These are phyloP conservation scores for Harringtonia aguacate DNA, from an alignment of 2,329 filamentous ascomycete genomes.

Conservation along the genomic window DNA sequence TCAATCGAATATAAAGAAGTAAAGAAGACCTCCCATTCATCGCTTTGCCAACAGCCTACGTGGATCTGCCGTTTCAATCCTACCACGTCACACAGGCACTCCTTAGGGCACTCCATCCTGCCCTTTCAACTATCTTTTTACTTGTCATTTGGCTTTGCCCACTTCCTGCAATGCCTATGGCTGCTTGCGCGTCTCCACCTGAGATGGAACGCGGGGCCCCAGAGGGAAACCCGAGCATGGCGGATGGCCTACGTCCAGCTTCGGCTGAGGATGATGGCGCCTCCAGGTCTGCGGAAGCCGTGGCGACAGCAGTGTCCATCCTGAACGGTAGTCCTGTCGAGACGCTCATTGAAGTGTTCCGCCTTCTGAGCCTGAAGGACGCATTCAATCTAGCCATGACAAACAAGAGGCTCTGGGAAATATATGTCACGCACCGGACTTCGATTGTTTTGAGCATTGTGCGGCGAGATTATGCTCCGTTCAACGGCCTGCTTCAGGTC, in stretches of 20 bases:
- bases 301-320: constrained; percentile 1
- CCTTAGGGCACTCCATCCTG: too few species aligned
- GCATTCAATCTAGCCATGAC: constrained; percentile 27
- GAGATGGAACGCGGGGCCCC: background rate
- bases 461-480: constrained; percentile 28
- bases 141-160: background rate
- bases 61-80: too few species aligned
- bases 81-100: too few species aligned
- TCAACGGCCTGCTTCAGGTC: constrained; percentile 35
- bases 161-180: constrained; percentile 5
- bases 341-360: constrained; percentile 36
- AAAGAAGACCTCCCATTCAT: too few species aligned
- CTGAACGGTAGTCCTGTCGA: constrained; percentile 28
- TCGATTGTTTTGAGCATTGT: constrained; percentile 32
- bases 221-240: too few species aligned
- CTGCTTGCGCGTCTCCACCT: constrained; percentile 5
- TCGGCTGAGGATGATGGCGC: background rate
- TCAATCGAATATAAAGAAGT: too few species aligned
- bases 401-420: constrained; percentile 25
- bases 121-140: background rate
- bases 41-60: too few species aligned
- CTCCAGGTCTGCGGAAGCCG: too few species aligned
- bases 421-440: constrained; percentile 30
- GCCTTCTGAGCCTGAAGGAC: constrained; percentile 29
- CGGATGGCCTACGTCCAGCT: too few species aligned